Percentiles rank a stretch among this genome's conserved stretches.
These are phyloP conservation scores for Daedaleopsis sinensis DNA, from an alignment of 768 basidiomycete genomes.

Conservation along the genomic window DNA sequence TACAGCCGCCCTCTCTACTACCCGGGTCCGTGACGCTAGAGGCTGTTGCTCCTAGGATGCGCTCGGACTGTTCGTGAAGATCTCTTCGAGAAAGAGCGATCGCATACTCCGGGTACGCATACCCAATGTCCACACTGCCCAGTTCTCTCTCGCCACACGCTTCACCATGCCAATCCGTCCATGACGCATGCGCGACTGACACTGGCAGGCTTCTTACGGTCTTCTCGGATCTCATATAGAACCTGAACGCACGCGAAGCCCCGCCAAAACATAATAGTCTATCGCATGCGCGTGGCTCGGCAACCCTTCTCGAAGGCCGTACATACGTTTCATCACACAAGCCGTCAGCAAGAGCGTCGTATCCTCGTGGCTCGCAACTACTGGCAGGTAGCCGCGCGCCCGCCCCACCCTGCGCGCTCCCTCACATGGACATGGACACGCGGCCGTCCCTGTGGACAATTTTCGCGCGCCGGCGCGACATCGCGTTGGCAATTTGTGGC, in stretches of 20 bases:
- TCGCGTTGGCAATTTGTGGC: not conserved
- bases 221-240: constrained; percentile 8
- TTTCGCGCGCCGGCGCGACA: not conserved
- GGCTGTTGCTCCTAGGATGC: constrained; percentile 2
- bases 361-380: not conserved
- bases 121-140: not conserved
- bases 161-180: not conserved
- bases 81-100: not conserved
- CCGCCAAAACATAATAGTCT: not conserved
- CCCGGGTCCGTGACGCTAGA: constrained; percentile 4
- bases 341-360: not conserved
- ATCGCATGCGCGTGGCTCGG: not conserved
- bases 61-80: not conserved
- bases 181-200: constrained; percentile 4
- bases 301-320: not conserved
- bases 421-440: not conserved
- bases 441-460: not conserved
- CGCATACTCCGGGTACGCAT: not conserved
- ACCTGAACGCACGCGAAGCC: not conserved
- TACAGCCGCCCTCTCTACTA: not conserved
- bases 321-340: not conserved
- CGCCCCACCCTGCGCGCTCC: not conserved
- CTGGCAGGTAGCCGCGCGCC: not conserved
- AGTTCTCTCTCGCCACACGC: not conserved
- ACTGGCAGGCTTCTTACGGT: constrained; percentile 8